Evolutionary conservation across 495 filamentous ascomycete genomes (phyloP).

Genomic region (Endocarpon pusillum): DNA sequence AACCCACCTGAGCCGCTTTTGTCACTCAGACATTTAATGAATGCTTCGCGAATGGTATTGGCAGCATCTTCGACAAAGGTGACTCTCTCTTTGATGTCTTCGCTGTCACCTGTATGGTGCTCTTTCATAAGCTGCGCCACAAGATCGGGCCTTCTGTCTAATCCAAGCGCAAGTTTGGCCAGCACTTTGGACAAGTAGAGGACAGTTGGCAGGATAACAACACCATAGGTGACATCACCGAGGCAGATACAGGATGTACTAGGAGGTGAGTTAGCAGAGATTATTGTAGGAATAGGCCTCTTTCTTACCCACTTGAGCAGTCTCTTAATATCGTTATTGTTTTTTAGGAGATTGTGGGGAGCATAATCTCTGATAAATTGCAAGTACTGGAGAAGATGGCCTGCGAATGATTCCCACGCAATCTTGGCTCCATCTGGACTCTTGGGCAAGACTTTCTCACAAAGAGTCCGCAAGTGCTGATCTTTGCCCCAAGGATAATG

Average conservation of each 20-base stretch:
- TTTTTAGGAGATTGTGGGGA: not conserved
- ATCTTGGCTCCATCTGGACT: not conserved
- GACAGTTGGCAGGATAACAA: constrained; percentile 59
- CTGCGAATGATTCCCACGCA: not conserved
- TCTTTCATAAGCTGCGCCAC: constrained; percentile 35
- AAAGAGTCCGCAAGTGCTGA: not conserved
- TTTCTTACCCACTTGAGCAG: not conserved
- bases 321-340: not conserved
- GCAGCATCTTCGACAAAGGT: constrained; percentile 72
- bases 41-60: constrained; percentile 75
- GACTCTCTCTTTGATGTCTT: constrained; percentile 41
- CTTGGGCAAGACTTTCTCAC: not conserved
- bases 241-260: constrained; percentile 67
- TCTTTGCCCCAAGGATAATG: not conserved
- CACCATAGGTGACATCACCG: constrained; percentile 57
- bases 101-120: constrained; percentile 29
- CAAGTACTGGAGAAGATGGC: not conserved
- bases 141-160: constrained; percentile 61
- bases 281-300: not conserved
- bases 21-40: constrained; percentile 79
- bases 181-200: constrained; percentile 60
- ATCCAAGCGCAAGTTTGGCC: constrained; percentile 59
- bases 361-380: too few relatives aligned
- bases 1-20: constrained; percentile 42
- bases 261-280: not conserved